Evolutionary conservation across 805 yeast genomes (phyloP), one percentile per base, ranked within the genome.

Genomic region (Scheffersomyces lignosus): DNA sequence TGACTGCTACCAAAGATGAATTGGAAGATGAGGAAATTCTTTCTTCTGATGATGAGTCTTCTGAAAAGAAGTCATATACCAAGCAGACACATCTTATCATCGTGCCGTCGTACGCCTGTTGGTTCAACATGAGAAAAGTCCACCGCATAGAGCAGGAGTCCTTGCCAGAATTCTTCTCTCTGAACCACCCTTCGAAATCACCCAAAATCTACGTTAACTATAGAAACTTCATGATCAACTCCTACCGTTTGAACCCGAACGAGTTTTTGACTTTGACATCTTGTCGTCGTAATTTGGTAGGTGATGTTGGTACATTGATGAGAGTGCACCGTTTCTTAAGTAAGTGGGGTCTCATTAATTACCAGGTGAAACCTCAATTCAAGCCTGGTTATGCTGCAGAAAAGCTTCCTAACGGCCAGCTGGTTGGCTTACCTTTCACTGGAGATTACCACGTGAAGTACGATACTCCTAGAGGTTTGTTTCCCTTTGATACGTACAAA

Each of bases 311-410:
- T 2, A 78, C 96, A 0, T 75, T 90, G 42, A 77, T 89, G 72
- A 78, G 96, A 45, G 80, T 90, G 6, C 96, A 87, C 54, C 74
- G 81, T 35, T 89, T 90, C 55, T 66, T 90, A 40, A 87, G 80
- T 49, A 85, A 84, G 58, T 90, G 97, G 97, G 97, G 97, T 0
- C 69, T 90, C 34, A 87, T 90, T 36, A 90, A 90, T 61, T 90
- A 90, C 59, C 97, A 90, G 60, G 95, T 90, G 2, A 86, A 83
- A 55, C 87, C 90, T 1, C 85, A 79, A 44, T 70, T 81, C 36
- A 76, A 81, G 44, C 93, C 95, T 3, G 73, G 74, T 17, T 70
- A 78, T 34, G 69, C 72, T 2, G 71, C 82, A 13, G 86, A 81
- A 38, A 67, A 66, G 40, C 44, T 66, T 27, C 67, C 71, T 8